Evolutionary conservation across 805 yeast genomes (phyloP).

Genomic region (Candida quercuum): DNA sequence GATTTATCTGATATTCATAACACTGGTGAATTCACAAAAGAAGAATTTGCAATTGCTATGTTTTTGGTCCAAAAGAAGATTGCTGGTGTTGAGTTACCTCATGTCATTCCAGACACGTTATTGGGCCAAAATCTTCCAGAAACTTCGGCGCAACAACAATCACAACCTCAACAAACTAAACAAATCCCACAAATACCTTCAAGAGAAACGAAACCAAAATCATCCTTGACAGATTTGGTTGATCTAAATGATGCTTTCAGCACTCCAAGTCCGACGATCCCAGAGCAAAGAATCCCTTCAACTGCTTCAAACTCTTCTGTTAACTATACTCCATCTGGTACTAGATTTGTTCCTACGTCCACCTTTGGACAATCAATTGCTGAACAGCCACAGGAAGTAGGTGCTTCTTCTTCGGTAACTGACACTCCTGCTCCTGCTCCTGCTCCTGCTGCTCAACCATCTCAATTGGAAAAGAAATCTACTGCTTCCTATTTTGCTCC

Average conservation of each 20-base stretch:
- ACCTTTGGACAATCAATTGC: conserved; percentile 75
- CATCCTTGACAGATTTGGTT: conserved; percentile 63
- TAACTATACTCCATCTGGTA: conserved; percentile 25
- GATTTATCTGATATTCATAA: conserved; percentile 88
- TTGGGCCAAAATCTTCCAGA: conserved; percentile 21
- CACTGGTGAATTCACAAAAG: conserved; percentile 71
- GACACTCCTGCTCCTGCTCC: conserved; percentile 19
- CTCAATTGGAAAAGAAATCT: neutral
- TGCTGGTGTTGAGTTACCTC: conserved; percentile 75
- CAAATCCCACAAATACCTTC: conserved; percentile 28
- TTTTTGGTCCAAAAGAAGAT: conserved; percentile 82
- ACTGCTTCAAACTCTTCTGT: conserved; percentile 22
- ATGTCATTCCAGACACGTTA: conserved; percentile 65
- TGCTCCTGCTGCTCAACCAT: conserved; percentile 10
- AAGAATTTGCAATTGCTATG: conserved; percentile 92
- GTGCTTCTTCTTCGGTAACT: neutral
- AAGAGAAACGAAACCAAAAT: conserved; percentile 36
- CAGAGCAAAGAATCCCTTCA: conserved; percentile 17
- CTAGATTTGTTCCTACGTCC: conserved; percentile 73
- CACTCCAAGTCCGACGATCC: conserved; percentile 29
- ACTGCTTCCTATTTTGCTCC: conserved; percentile 2
- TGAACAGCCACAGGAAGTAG: no score
- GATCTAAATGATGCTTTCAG: conserved; percentile 52
- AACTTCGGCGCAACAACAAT: conserved; percentile 11
- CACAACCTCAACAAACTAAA: conserved; percentile 4